A percentile compares a stretch with the other conserved stretches of the same genome.
Evolutionary conservation across 2,329 filamentous ascomycete genomes (phyloP).

Genomic region (Curvularia verruculosa): DNA sequence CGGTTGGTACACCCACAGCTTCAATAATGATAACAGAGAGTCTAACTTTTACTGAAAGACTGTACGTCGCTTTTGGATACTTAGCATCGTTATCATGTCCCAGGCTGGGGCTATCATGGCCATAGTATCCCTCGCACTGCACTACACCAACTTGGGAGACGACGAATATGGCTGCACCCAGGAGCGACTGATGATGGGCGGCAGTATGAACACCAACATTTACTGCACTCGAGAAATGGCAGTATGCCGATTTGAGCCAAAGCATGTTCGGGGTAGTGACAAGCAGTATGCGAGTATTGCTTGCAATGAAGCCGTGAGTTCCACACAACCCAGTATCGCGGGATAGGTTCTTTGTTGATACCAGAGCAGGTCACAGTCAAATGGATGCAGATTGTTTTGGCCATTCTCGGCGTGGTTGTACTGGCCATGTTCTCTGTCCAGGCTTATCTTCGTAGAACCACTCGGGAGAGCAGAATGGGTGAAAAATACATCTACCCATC

Average conservation of each 20-base stretch:
- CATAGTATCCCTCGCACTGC: conserved; percentile 31
- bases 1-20: conserved; percentile 21
- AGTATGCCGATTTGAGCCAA: conserved; percentile 32
- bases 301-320: conserved; percentile 39
- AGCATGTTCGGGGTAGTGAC: conserved; percentile 18
- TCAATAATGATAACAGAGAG: neutral
- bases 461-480: conserved; percentile 17
- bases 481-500: neutral
- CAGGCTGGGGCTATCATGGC: conserved; percentile 24
- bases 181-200: conserved; percentile 26
- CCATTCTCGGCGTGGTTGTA: conserved; percentile 25
- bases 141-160: conserved; percentile 35
- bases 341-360: conserved; percentile 8
- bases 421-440: conserved; percentile 34
- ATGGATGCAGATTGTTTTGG: conserved; percentile 37
- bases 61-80: conserved; percentile 37
- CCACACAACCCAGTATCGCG: neutral
- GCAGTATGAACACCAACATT: conserved; percentile 34
- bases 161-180: conserved; percentile 34
- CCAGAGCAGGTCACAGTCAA: conserved; percentile 29
- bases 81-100: conserved; percentile 28
- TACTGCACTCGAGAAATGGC: conserved; percentile 39
- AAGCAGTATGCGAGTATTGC: conserved; percentile 22
- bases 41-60: conserved; percentile 22
- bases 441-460: conserved; percentile 30